phyloP scores from a whole-genome alignment of 148 eudicot species.

The Nepenthes gracilis region DNA sequence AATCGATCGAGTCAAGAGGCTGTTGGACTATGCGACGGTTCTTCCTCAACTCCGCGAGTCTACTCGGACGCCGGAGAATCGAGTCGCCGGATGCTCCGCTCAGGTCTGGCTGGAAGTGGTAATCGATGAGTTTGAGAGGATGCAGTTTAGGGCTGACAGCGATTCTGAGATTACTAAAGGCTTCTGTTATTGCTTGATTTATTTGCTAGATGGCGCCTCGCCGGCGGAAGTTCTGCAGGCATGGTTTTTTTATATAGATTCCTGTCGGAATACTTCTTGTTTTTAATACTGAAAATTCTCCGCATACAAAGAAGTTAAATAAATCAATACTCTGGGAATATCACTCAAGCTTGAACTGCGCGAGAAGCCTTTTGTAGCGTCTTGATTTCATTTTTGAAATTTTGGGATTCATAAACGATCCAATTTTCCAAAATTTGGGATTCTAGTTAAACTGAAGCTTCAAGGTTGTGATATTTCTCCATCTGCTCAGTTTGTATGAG shows the following conservation, averaged over 20 bases:
- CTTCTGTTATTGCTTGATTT: conserved; percentile 70
- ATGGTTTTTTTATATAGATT: not conserved
- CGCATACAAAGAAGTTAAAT: too few relatives aligned
- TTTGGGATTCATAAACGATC: too few relatives aligned
- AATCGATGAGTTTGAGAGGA: conserved; percentile 35
- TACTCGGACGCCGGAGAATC: conserved; percentile 35
- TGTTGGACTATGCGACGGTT: conserved; percentile 41
- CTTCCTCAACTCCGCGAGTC: conserved; percentile 41
- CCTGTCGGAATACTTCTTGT: too few relatives aligned
- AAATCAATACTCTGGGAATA: too few relatives aligned
- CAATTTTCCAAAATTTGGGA: too few relatives aligned
- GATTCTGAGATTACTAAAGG: conserved; percentile 92
- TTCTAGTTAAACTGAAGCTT: too few relatives aligned
- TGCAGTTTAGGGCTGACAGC: conserved; percentile 62
- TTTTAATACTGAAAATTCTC: too few relatives aligned
- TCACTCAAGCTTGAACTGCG: too few relatives aligned
- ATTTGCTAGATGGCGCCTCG: conserved; percentile 50
- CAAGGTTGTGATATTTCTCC: too few relatives aligned
- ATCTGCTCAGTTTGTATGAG: too few relatives aligned
- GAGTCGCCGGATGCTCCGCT: conserved; percentile 67
- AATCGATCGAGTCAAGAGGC: conserved; percentile 62
- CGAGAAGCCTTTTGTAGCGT: too few relatives aligned
- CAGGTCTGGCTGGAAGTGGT: conserved; percentile 70
- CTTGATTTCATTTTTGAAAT: too few relatives aligned
- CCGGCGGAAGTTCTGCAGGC: conserved; percentile 52